phyloP scores from a whole-genome alignment of 805 yeast species.

The Ogataea nitratoaversa region DNA sequence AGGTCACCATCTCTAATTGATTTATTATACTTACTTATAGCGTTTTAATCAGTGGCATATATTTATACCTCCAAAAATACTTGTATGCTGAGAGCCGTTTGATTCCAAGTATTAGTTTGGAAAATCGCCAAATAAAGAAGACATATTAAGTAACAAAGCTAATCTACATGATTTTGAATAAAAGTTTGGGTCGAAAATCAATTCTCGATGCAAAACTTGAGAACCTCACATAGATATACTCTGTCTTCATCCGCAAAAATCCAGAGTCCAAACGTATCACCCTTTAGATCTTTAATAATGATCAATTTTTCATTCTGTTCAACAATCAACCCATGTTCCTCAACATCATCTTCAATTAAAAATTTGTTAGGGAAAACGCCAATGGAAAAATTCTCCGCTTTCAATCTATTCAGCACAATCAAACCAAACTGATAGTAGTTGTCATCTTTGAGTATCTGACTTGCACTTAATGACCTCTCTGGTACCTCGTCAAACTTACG shows the following conservation, averaged over 20 bases:
- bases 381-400: constrained; percentile 66
- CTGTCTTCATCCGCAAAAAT: constrained; percentile 67
- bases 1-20: too few species aligned
- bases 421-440: constrained; percentile 58
- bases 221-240: constrained; percentile 46
- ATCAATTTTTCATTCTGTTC: constrained; percentile 68
- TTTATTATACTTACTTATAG: too few species aligned
- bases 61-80: too few species aligned
- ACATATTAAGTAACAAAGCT: background rate
- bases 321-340: constrained; percentile 49
- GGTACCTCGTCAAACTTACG: constrained; percentile 18
- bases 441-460: constrained; percentile 35
- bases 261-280: constrained; percentile 78
- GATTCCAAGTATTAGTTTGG: too few species aligned
- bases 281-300: constrained; percentile 61
- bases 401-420: constrained; percentile 61
- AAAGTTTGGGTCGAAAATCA: too few species aligned
- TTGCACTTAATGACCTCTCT: constrained; percentile 2
- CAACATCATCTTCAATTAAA: constrained; percentile 23
- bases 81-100: too few species aligned
- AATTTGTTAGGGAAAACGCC: constrained; percentile 59
- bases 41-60: too few species aligned
- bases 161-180: background rate
- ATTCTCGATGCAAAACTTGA: constrained; percentile 27
- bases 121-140: too few species aligned